Base-by-base conservation (phyloP, 2,329 filamentous ascomycete species). In the Cladobotryum protrusum region DNA sequence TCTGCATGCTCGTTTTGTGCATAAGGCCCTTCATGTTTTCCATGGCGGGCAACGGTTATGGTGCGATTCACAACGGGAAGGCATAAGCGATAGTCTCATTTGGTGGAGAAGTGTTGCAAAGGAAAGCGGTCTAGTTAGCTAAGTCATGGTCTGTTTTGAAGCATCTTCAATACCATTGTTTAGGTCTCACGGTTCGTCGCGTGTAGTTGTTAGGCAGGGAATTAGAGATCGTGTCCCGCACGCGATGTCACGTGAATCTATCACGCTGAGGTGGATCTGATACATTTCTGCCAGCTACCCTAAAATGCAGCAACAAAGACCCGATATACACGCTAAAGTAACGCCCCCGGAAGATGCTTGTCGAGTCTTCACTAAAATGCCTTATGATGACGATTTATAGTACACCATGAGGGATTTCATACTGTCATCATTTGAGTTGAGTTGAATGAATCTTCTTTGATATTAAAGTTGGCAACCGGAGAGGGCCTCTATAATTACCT, bases 1-100 rank as follows among this genome's bases (percentile, higher is more conserved):
- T 71, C 48, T 77, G 70, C 32, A 80, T 65, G 49, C 75, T 79
- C 54, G 75, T 78, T 50, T 72, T 74, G 63, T 81, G 75, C 43
- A 72, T 59, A 41, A 72, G 56, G 45, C 72, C 67, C 52, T 63
- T 65, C 63, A 70, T 70, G 57, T 63, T 64, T 57, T 67, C 62
- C 70, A 72, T 72, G 43, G 37, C 60, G 55, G 52, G 56, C 41
- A 49, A 48, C 19, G 33, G 12, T 19, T 13, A 41, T 13, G 49
- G 19, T 41, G 36, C 45, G 42, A 40, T 33, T 36, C 34, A 40
- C 43, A 39, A 43, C 46, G 46, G 50, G 41, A 32, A 47, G 29
- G 32, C 18, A 19, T 15, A 45, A 24, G 32, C 34, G 24, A 34
- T 5, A 4, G 12, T 19, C 5, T 36, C 49, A 52, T 48, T 43